phyloP scores from a whole-genome alignment of 2,329 filamentous ascomycete species.

The Pseudovirgaria hyperparasitica region DNA sequence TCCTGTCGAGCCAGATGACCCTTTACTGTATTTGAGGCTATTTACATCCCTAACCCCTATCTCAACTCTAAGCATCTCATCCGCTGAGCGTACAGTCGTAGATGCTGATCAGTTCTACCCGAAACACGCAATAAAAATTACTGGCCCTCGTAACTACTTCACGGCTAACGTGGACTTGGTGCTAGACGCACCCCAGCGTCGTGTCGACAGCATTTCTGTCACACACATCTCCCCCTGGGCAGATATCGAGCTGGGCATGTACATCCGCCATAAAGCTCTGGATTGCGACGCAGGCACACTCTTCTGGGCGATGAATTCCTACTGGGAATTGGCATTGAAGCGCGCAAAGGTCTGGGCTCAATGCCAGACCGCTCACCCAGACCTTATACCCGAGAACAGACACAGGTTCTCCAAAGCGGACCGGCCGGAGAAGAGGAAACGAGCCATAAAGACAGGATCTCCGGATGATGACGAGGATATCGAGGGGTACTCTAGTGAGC shows the following conservation, averaged over 20 bases:
- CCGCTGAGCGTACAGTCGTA: no score
- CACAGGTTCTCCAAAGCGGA: conserved; percentile 6
- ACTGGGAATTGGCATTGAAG: conserved; percentile 47
- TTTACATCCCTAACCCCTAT: conserved; percentile 57
- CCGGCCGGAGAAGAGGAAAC: conserved; percentile 15
- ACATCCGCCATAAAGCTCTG: conserved; percentile 30
- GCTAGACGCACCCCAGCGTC: conserved; percentile 27
- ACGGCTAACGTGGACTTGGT: conserved; percentile 44
- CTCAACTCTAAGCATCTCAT: conserved; percentile 31
- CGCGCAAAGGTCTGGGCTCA: conserved; percentile 51
- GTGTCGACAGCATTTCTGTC: conserved; percentile 44
- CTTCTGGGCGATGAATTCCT: conserved; percentile 56
- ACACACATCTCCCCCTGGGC: conserved; percentile 45
- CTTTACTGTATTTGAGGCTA: conserved; percentile 55
- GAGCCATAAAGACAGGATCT: conserved; percentile 5
- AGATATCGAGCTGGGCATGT: conserved; percentile 43
- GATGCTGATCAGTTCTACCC: conserved; percentile 1
- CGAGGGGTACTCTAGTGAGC: conserved; percentile 8
- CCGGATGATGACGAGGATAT: conserved; percentile 15
- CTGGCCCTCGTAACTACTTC: conserved; percentile 42
- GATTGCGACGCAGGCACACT: conserved; percentile 45
- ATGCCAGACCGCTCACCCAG: conserved; percentile 36
- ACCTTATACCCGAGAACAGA: conserved; percentile 10
- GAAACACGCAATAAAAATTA: conserved; percentile 41
- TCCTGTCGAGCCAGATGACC: conserved; percentile 48